phyloP scores from a whole-genome alignment of 2,329 filamentous ascomycete species.

The Escovopsis weberi region DNA sequence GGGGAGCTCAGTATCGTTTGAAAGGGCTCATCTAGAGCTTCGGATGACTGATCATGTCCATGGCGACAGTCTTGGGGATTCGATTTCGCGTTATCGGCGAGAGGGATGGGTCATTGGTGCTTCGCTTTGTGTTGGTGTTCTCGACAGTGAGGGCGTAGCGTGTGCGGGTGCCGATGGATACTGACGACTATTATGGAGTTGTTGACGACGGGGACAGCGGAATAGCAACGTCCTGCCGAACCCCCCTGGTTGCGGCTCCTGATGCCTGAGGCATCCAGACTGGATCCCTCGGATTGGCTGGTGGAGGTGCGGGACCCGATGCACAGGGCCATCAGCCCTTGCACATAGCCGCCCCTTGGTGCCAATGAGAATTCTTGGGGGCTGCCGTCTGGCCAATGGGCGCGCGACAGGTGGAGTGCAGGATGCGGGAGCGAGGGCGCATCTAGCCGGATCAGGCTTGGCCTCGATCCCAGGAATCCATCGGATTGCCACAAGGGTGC shows the following conservation, averaged over 20 bases:
- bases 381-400: not conserved
- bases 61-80: conserved; percentile 5
- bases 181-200: conserved; percentile 7
- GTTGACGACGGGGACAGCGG: conserved; percentile 4
- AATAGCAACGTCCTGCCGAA: conserved; percentile 4
- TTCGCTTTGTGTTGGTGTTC: no score
- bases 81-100: no score
- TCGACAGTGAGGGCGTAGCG: no score
- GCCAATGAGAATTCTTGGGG: not conserved
- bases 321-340: not conserved
- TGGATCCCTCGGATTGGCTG: not conserved
- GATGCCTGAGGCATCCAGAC: not conserved
- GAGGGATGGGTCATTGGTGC: no score
- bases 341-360: not conserved
- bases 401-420: not conserved
- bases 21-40: conserved; percentile 9
- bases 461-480: not conserved
- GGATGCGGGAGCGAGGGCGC: not conserved
- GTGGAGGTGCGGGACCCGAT: not conserved
- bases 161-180: not conserved
- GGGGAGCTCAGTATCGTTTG: conserved; percentile 3
- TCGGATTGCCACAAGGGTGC: not conserved
- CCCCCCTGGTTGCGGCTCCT: not conserved
- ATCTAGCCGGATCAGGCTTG: not conserved
- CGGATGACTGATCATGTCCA: conserved; percentile 6